A percentile compares a stretch with the other conserved stretches of the same genome.
Conservation (phyloP, 345 rosid species). For the Geranium brycei region DNA sequence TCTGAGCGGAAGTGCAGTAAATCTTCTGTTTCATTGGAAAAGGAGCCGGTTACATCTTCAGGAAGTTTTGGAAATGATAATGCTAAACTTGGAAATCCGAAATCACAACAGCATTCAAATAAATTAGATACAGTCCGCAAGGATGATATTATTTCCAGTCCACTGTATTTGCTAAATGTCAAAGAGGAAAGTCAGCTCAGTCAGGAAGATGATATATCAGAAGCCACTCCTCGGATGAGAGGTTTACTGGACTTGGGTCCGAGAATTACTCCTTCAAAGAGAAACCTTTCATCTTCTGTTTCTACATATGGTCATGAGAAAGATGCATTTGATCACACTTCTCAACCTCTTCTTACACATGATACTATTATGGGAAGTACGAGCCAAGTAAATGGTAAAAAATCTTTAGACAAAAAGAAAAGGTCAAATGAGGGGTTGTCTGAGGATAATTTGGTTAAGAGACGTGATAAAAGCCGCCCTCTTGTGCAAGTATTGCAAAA, state of each 20-base stretch:
- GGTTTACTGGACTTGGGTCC: slow-evolving; percentile 78
- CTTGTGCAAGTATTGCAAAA: slow-evolving; percentile 13
- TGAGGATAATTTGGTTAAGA: slow-evolving; percentile 12
- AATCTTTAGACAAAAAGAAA: slow-evolving; percentile 12
- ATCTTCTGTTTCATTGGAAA: slow-evolving; percentile 27
- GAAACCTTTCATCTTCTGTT: slow-evolving; percentile 35
- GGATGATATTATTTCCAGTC: slow-evolving; percentile 17
- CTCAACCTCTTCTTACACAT: slow-evolving; percentile 32
- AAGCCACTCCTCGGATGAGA: slow-evolving; percentile 64
- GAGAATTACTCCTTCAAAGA: slow-evolving; percentile 42
- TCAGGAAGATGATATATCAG: slow-evolving; percentile 37
- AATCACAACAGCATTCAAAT: slow-evolving; percentile 18
- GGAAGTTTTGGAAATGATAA: slow-evolving; percentile 29
- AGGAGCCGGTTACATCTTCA: slow-evolving; percentile 24
- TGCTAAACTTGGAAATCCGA: slow-evolving; percentile 24
- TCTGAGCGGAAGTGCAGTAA: slow-evolving; percentile 23
- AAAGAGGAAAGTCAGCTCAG: slow-evolving; percentile 27
- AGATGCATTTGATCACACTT: slow-evolving; percentile 26
- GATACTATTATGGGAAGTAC: slow-evolving; percentile 37
- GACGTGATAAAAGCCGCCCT: slow-evolving; percentile 10
- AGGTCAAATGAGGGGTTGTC: slow-evolving; percentile 9
- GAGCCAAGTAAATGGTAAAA: slow-evolving; percentile 44
- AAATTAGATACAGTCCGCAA: slow-evolving; percentile 18
- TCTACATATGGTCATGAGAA: slow-evolving; percentile 35
- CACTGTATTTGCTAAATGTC: slow-evolving; percentile 14